A percentile compares a stretch with the other conserved stretches of the same genome.
These are phyloP conservation scores for Huntiella omanensis DNA, from an alignment of 2,329 filamentous ascomycete species.

Conservation along the genomic window DNA sequence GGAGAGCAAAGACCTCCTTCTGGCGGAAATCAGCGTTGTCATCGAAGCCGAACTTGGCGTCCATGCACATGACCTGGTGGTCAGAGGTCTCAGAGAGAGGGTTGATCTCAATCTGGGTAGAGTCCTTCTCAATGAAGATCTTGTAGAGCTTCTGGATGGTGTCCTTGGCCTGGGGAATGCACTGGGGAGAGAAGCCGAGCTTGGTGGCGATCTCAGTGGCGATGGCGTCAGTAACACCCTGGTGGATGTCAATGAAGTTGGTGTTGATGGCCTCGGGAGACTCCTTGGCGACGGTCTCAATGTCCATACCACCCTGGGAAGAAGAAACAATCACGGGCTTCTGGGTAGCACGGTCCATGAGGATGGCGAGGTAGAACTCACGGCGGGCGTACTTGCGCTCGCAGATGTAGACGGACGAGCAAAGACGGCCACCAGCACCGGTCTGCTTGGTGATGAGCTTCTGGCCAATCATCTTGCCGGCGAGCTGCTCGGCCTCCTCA, in stretches of 20 bases:
- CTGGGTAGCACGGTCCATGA: conserved; percentile 92
- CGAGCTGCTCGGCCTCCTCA: conserved; percentile 90
- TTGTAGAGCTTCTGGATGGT: conserved; percentile 98
- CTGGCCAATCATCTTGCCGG: conserved; percentile 98
- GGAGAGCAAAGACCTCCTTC: conserved; percentile 86
- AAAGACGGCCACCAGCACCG: conserved; percentile 77
- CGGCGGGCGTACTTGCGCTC: conserved; percentile 98
- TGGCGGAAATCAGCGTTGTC: conserved; percentile 98
- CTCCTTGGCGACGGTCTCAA: conserved; percentile 96
- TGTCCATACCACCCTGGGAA: conserved; percentile 98
- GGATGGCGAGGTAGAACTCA: conserved; percentile 96
- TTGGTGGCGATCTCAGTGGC: conserved; percentile 75
- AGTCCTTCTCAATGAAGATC: conserved; percentile 96
- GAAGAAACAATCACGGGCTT: conserved; percentile 91
- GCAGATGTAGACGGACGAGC: conserved; percentile 96
- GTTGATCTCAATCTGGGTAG: conserved; percentile 99
- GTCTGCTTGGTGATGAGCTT: conserved; percentile 99
- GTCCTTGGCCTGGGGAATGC: conserved; percentile 83
- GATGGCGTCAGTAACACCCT: conserved; percentile 88
- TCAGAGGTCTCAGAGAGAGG: conserved; percentile 95
- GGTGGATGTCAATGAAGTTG: conserved; percentile 82
- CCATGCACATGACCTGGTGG: conserved; percentile 97
- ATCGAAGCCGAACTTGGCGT: conserved; percentile 96
- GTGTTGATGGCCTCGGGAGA: conserved; percentile 89
- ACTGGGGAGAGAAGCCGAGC: conserved; percentile 95